phyloP scores from a whole-genome alignment of 2,329 filamentous ascomycete genomes.

The Tolypocladium endophyticum region DNA sequence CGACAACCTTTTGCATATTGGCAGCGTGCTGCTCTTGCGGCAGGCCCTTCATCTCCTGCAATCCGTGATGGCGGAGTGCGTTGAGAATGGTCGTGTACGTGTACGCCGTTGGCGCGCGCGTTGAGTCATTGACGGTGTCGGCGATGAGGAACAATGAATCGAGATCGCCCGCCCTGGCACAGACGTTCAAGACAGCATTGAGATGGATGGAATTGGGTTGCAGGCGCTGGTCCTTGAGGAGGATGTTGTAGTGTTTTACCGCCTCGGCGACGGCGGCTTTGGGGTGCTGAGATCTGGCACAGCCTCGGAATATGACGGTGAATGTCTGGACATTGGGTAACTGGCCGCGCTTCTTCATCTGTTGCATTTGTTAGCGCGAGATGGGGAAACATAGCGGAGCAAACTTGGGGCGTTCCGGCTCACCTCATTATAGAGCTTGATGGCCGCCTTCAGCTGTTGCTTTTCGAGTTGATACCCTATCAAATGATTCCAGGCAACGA shows the following conservation, averaged over 20 bases:
- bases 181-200: slow-evolving; percentile 81
- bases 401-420: slow-evolving; percentile 7
- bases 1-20: slow-evolving; percentile 36
- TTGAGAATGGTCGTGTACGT: slow-evolving; percentile 83
- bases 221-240: slow-evolving; percentile 53
- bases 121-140: slow-evolving; percentile 55
- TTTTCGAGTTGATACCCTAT: slow-evolving; percentile 60
- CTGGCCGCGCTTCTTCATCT: slow-evolving; percentile 93
- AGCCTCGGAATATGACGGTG: slow-evolving; percentile 70
- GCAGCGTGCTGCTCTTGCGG: slow-evolving; percentile 18
- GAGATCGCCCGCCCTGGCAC: slow-evolving; percentile 61
- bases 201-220: slow-evolving; percentile 71
- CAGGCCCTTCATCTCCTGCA: slow-evolving; percentile 14
- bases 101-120: slow-evolving; percentile 50
- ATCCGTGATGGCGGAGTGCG: slow-evolving; percentile 44
- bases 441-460: slow-evolving; percentile 48
- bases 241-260: slow-evolving; percentile 64
- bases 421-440: slow-evolving; percentile 86
- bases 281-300: slow-evolving; percentile 49
- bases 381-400: neutral
- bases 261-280: slow-evolving; percentile 56
- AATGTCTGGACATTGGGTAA: slow-evolving; percentile 74
- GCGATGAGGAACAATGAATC: slow-evolving; percentile 72
- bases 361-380: neutral
- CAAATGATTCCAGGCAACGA: slow-evolving; percentile 81